Base-by-base conservation (phyloP, 2,329 filamentous ascomycete species). In the Fusarium circinatum region DNA sequence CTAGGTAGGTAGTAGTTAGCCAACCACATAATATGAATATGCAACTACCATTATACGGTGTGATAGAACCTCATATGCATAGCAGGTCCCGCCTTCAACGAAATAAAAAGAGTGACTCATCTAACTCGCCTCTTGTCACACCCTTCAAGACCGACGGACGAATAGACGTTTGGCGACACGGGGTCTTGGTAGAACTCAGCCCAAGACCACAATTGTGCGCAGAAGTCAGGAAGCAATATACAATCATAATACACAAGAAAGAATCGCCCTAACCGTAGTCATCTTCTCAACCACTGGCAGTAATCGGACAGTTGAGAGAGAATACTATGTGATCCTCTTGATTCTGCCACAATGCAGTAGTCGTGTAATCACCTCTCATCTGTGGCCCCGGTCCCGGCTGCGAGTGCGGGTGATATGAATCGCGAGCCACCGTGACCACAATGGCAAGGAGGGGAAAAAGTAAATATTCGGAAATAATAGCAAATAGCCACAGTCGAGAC, bases 311-410 rank as follows among this genome's bases (percentile, higher is more conserved):
- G 39, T 55, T 47, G 38, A 34, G 42, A 54, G 48, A 41, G 51
- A 51, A 54, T 65, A 52, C 47, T 44, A 44, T 44, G 15, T 18
- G 62, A 57, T 60, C 58, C 63, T 57, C 47, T 57, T 45, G 36
- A 56, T 56, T 48, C 51, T 61, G 49, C 70, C 66, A 64, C 38
- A 32, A 55, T 58, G 55, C 62, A 68, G 28, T 56, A 45, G 41
- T 57, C 54, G 49, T 60, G 68, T 64, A 73, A 71, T 60, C 62
- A 58, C 71, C 62, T 68, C 62, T 73, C 66, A 66, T 60, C 62
- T 73, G 62, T 10, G 30, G 30, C 30, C 30, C 30, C 15, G 42
- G 42, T 6, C 42, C 42, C n/a, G 15, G 41, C 20, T 22, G 38
- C 59, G 38, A 58, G 65, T 67, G 38, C 59, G 34, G 58, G 60